phyloP scores from a whole-genome alignment of 2,329 filamentous ascomycete species.

The Hymenoscyphus salicellus region DNA sequence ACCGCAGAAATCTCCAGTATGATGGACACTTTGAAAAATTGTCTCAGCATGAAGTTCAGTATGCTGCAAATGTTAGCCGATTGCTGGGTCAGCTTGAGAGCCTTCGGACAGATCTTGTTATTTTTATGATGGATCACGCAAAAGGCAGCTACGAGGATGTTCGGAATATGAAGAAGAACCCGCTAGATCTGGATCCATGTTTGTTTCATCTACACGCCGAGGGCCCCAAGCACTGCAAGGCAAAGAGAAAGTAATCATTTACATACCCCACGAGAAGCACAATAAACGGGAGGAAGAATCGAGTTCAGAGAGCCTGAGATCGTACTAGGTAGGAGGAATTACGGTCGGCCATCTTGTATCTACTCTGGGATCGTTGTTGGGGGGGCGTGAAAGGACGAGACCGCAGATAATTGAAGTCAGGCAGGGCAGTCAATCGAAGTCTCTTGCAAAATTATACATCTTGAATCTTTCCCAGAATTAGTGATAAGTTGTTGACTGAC shows the following conservation, averaged over 20 bases:
- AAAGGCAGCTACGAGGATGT: not conserved
- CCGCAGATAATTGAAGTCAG: too few species aligned
- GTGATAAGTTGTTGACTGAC: not conserved
- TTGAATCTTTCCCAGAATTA: not conserved
- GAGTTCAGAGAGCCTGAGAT: not conserved
- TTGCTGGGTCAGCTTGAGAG: not conserved
- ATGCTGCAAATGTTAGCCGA: not conserved
- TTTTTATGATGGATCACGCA: not conserved
- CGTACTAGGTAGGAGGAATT: not conserved
- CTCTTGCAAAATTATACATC: not conserved
- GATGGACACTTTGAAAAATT: not conserved
- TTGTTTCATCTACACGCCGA: not conserved
- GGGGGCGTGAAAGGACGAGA: too few species aligned
- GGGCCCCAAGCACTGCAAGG: not conserved
- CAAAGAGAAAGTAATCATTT: not conserved
- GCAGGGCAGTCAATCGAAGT: too few species aligned
- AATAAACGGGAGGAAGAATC: not conserved
- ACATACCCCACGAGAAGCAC: not conserved
- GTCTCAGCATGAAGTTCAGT: not conserved
- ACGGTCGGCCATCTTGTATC: too few species aligned
- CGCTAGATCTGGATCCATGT: not conserved
- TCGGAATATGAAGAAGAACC: not conserved
- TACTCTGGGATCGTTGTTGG: too few species aligned
- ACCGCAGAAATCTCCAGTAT: not conserved
- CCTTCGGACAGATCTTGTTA: not conserved